phyloP scores from a whole-genome alignment of 2,329 filamentous ascomycete species.

The Orbilia blumenaviensis region DNA sequence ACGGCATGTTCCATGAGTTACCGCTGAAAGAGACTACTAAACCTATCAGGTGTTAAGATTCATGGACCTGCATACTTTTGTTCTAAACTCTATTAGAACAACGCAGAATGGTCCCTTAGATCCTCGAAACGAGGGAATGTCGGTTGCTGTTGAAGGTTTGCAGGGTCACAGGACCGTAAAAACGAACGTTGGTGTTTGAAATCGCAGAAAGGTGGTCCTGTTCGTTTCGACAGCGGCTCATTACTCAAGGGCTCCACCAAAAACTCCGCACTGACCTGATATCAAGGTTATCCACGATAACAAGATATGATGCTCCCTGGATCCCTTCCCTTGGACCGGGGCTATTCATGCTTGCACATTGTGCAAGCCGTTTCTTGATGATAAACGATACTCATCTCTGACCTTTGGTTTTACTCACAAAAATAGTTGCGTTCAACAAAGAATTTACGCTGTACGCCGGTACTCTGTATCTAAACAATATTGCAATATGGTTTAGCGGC shows the following conservation, averaged over 20 bases:
- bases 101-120: background rate
- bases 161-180: background rate
- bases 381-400: background rate
- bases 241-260: background rate
- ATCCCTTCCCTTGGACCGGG: background rate
- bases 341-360: background rate
- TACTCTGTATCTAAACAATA: too few species aligned
- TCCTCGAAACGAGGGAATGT: background rate
- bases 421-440: too few species aligned
- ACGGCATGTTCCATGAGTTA: slow-evolving; percentile 5
- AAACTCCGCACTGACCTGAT: background rate
- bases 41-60: slow-evolving; percentile 1
- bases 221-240: background rate
- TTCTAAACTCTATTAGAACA: slow-evolving; percentile 6
- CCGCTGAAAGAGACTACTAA: background rate
- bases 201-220: background rate
- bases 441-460: too few species aligned
- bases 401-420: background rate
- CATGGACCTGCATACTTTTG: slow-evolving; percentile 3
- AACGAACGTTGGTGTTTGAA: background rate
- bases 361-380: background rate
- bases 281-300: slow-evolving; percentile 1
- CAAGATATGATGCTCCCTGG: background rate
- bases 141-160: background rate
- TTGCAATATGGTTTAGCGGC: too few species aligned